Evolutionary conservation across 208 protist genomes (phyloP), one percentile per base, ranked within the genome.

Genomic region (Trypanosoma brucei): DNA sequence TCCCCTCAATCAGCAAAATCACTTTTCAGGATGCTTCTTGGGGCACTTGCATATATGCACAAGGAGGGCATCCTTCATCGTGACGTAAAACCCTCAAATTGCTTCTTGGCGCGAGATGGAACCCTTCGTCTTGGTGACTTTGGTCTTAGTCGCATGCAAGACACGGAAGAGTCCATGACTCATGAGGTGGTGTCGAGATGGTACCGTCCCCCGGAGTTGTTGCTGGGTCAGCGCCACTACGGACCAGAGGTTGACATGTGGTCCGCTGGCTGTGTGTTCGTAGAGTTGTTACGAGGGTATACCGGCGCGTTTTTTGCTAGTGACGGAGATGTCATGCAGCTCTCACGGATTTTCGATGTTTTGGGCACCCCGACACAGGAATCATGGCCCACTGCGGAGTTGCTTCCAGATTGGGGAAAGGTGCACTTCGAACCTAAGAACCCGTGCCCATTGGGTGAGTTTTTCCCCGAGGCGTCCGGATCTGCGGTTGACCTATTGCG

Each of bases 311-410:
- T 98, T 46, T 99, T 99, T 85, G 83, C 95, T 42, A 97, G 97
- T 3, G 82, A 95, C 59, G 97, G 98, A 68, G 98, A 99, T 72
- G 92, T 98, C 57, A 93, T 98, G 69, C 97, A 99, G 78, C 77
- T 99, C 2, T 91, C 97, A 22, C 91, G 88, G 56, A 98, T 98
- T 36, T 95, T 94, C 50, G 89, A 95, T 53, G 92, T 99, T 4
- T 81, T 99, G 1, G 98, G 98, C 31, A 99, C 97, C 2, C 97
- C 98, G 5, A 93, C 63, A 3, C 79, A 89, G 54, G 66, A 82
- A 2, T 70, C 68, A 0, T 98, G 92, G 90, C 83, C 84, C 6
- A 85, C 88, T 13, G 93, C 98, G 14, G 84, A 76, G 2, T 11
- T 72, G 14, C 76, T 99, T 36, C 97, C 97, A 30, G 92, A 98